These are phyloP conservation scores for Pascua guehoae DNA, from an alignment of 1,284 basidiomycete genomes.

Conservation along the genomic window DNA sequence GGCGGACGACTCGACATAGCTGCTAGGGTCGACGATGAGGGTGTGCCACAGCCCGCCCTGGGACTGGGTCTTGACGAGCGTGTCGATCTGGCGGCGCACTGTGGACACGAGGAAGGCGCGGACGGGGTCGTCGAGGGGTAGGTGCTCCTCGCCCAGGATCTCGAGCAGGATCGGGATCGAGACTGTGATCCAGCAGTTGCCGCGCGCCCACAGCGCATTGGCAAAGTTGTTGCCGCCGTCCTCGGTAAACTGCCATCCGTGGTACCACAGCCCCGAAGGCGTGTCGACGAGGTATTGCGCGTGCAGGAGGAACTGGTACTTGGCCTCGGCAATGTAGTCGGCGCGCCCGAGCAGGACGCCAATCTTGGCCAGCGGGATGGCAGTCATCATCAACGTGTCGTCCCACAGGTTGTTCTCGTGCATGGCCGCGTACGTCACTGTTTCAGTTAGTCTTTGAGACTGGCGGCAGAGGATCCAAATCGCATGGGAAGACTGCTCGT, in stretches of 20 bases:
- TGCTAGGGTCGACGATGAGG: slow-evolving; percentile 57
- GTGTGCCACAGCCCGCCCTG: slow-evolving; percentile 60
- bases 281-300: slow-evolving; percentile 36
- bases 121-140: slow-evolving; percentile 52
- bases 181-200: slow-evolving; percentile 64
- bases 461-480: too few species aligned
- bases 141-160: slow-evolving; percentile 45
- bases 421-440: slow-evolving; percentile 55
- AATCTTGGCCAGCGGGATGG: slow-evolving; percentile 58
- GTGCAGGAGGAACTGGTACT: slow-evolving; percentile 36
- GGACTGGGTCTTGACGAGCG: slow-evolving; percentile 57
- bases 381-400: slow-evolving; percentile 64
- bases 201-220: slow-evolving; percentile 60
- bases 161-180: slow-evolving; percentile 63
- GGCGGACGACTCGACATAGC: slow-evolving; percentile 60
- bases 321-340: slow-evolving; percentile 57
- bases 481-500: slow-evolving; percentile 10
- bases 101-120: slow-evolving; percentile 55
- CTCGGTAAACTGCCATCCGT: slow-evolving; percentile 47
- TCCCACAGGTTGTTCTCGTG: slow-evolving; percentile 64
- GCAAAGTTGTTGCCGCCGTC: slow-evolving; percentile 52
- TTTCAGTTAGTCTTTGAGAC: background rate
- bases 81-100: slow-evolving; percentile 57
- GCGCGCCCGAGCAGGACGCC: slow-evolving; percentile 56
- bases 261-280: slow-evolving; percentile 33